Evolutionary conservation across 2,329 filamentous ascomycete genomes (phyloP).

Genomic region (Cryoendolithus antarcticus): DNA sequence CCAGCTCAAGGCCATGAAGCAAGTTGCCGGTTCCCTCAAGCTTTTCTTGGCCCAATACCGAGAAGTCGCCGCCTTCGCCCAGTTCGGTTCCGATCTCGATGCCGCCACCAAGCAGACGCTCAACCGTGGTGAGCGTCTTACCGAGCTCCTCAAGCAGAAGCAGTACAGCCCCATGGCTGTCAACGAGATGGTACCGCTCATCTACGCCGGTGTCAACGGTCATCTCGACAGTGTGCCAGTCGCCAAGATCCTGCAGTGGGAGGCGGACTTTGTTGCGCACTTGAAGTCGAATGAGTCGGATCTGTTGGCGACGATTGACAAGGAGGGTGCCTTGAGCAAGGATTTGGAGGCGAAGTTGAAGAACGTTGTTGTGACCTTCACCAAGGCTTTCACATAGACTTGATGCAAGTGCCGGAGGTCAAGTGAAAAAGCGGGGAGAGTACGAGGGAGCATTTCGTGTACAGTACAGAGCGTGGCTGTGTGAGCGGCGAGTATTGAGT

Average conservation of each 20-base stretch:
- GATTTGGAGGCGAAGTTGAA: slow-evolving; percentile 74
- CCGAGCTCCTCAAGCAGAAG: slow-evolving; percentile 99
- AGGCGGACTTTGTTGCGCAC: slow-evolving; percentile 86
- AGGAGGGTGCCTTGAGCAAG: slow-evolving; percentile 94
- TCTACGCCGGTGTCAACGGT: slow-evolving; percentile 99
- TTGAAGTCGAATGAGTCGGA: slow-evolving; percentile 83
- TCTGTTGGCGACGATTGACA: slow-evolving; percentile 74
- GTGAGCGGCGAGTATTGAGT: slow-evolving; percentile 8
- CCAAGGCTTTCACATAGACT: slow-evolving; percentile 69
- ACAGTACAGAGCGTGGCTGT: slow-evolving; percentile 20
- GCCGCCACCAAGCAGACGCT: slow-evolving; percentile 98
- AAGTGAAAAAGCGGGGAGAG: slow-evolving; percentile 7
- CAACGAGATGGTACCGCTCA: slow-evolving; percentile 99
- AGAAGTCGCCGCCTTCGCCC: slow-evolving; percentile 98
- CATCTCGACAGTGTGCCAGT: slow-evolving; percentile 81
- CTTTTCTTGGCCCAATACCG: slow-evolving; percentile 99
- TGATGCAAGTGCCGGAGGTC: slow-evolving; percentile 4
- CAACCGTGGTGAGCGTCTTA: slow-evolving; percentile 94
- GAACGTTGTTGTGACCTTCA: slow-evolving; percentile 67
- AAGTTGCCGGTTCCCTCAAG: slow-evolving; percentile 98
- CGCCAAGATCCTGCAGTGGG: slow-evolving; percentile 82
- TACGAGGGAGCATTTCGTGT: slow-evolving; percentile 13
- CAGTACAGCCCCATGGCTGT: slow-evolving; percentile 98
- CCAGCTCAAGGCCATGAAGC: slow-evolving; percentile 99
- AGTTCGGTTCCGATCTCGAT: slow-evolving; percentile 99